Conservation (phyloP, 2,329 filamentous ascomycete genomes). For the Beauveria sp. region DNA sequence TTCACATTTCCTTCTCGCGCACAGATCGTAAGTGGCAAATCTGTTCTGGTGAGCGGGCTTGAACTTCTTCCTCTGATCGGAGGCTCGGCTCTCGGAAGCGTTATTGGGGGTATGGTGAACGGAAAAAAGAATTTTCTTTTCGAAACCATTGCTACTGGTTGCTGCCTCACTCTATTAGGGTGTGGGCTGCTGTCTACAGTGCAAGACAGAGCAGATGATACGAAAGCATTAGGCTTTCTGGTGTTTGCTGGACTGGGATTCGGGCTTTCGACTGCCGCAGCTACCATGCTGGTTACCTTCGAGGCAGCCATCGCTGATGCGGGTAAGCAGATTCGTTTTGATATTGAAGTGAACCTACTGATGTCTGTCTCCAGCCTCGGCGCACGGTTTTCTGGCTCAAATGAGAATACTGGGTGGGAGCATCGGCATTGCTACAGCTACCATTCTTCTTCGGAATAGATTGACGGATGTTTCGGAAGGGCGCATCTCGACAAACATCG, state of each 20-base stretch:
- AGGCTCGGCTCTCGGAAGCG: constrained; percentile 37
- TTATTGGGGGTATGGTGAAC: constrained; percentile 35
- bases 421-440: constrained; percentile 45
- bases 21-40: constrained; percentile 42
- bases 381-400: constrained; percentile 46
- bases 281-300: constrained; percentile 37
- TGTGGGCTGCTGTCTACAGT: constrained; percentile 38
- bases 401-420: constrained; percentile 45
- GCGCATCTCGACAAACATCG: constrained; percentile 16
- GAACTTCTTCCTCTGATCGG: constrained; percentile 47
- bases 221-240: constrained; percentile 41
- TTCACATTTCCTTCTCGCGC: constrained; percentile 42
- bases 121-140: constrained; percentile 31
- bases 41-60: constrained; percentile 37
- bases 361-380: constrained; percentile 33
- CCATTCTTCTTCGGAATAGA: constrained; percentile 34
- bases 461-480: constrained; percentile 9
- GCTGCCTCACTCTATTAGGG: constrained; percentile 36
- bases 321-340: constrained; percentile 25
- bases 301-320: constrained; percentile 38
- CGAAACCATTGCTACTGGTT: constrained; percentile 36
- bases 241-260: constrained; percentile 46
- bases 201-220: constrained; percentile 25
- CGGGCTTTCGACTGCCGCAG: constrained; percentile 38
- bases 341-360: background rate